Percentiles rank a stretch among this genome's conserved stretches.
Conservation (phyloP, 2,329 filamentous ascomycete species). For the Fusarium robinianum region DNA sequence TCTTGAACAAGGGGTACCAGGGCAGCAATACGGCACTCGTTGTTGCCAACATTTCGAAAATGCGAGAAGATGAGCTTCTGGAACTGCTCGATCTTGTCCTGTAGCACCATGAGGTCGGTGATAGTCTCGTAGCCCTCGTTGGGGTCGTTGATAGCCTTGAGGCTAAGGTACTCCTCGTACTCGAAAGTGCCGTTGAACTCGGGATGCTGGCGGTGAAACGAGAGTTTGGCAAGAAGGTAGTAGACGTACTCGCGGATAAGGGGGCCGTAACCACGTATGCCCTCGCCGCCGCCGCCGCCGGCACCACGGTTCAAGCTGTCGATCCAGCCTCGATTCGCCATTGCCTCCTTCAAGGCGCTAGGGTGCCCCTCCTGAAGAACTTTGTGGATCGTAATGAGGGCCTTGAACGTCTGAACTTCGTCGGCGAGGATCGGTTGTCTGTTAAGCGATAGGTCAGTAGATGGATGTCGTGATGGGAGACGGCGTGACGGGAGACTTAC, state of each 20-base stretch:
- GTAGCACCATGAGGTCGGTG: slow-evolving; percentile 91
- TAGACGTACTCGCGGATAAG: slow-evolving; percentile 97
- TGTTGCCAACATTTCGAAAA: slow-evolving; percentile 88
- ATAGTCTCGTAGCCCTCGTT: slow-evolving; percentile 99
- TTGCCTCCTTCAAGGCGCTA: slow-evolving; percentile 81
- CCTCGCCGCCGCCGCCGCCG: slow-evolving; percentile 79
- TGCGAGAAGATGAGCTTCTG: slow-evolving; percentile 98
- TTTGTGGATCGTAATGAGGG: slow-evolving; percentile 95
- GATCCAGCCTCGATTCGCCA: slow-evolving; percentile 87
- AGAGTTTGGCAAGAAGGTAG: slow-evolving; percentile 90
- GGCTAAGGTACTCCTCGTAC: slow-evolving; percentile 97
- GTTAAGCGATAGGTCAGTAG: slow-evolving; percentile 16
- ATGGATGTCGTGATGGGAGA: slow-evolving; percentile 12
- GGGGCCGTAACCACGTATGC: slow-evolving; percentile 85
- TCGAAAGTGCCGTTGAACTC: slow-evolving; percentile 99
- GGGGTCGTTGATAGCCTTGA: slow-evolving; percentile 97
- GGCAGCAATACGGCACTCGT: slow-evolving; percentile 94
- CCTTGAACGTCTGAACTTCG: slow-evolving; percentile 98
- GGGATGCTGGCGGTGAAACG: slow-evolving; percentile 95
- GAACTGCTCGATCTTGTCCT: slow-evolving; percentile 98
- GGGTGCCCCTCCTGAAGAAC: slow-evolving; percentile 97
- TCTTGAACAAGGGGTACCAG: slow-evolving; percentile 93
- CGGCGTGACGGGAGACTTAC: slow-evolving; percentile 60
- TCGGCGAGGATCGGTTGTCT: slow-evolving; percentile 98
- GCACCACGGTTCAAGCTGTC: slow-evolving; percentile 88